phyloP scores from a whole-genome alignment of 2,329 filamentous ascomycete genomes.

The Phyllosticta citriasiana region DNA sequence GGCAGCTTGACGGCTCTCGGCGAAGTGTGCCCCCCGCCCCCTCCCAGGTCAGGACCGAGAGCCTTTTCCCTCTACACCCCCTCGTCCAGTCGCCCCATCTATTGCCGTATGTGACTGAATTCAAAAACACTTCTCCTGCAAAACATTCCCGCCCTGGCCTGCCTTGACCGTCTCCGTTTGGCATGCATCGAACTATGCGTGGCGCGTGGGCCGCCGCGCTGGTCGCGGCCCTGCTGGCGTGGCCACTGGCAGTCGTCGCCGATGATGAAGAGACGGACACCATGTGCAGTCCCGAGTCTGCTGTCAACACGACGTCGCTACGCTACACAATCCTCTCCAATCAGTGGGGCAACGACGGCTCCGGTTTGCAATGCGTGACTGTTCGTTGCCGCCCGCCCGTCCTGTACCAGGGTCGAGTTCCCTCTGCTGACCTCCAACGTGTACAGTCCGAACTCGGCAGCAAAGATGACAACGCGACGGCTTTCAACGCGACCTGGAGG shows the following conservation, averaged over 20 bases:
- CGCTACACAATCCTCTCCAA: constrained; percentile 5
- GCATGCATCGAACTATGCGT: not conserved
- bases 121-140: too few relatives aligned
- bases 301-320: not conserved
- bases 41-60: not conserved
- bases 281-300: not conserved
- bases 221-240: not conserved
- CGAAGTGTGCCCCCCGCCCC: not conserved
- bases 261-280: not conserved
- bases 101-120: not conserved
- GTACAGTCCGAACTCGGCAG: not conserved
- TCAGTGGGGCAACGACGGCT: constrained; percentile 7
- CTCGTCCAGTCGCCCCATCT: not conserved
- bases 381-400: not conserved
- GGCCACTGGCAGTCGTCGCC: not conserved
- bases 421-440: not conserved
- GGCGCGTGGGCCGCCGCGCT: not conserved
- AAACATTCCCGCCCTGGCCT: not conserved
- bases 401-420: not conserved
- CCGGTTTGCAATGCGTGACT: constrained; percentile 9
- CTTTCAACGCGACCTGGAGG: constrained; percentile 10
- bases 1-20: not conserved
- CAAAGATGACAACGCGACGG: constrained; percentile 2
- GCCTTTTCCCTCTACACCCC: not conserved
- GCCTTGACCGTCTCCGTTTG: not conserved